Conservation (phyloP, 2,329 filamentous ascomycete genomes). For the Cadophora sp. region DNA sequence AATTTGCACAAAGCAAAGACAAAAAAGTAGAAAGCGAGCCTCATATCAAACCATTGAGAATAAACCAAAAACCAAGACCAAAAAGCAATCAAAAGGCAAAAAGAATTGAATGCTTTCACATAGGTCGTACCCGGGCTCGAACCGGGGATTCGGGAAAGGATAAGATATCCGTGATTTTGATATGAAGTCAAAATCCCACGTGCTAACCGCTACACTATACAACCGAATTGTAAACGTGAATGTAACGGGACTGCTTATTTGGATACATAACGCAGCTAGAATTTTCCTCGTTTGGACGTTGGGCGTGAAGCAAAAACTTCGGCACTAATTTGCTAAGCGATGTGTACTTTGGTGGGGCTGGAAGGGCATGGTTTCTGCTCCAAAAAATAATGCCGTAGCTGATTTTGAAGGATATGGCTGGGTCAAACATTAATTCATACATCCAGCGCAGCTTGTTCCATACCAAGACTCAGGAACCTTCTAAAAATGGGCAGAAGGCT, state of each 20-base stretch:
- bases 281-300: neutral
- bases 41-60: neutral
- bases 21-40: neutral
- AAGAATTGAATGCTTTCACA: neutral
- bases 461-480: too few species aligned
- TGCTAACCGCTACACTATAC: constrained; percentile 17
- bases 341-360: neutral
- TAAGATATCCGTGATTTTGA: constrained; percentile 3
- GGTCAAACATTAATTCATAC: too few species aligned
- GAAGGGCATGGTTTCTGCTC: too few species aligned
- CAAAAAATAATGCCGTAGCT: too few species aligned
- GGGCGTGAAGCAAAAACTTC: constrained; percentile 1
- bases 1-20: neutral
- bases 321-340: neutral
- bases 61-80: too few species aligned
- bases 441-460: too few species aligned
- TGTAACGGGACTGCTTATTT: neutral
- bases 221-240: neutral
- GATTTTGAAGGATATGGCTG: too few species aligned
- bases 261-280: neutral
- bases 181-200: constrained; percentile 11
- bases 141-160: constrained; percentile 12
- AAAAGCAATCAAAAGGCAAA: neutral
- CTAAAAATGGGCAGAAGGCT: too few species aligned
- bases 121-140: constrained; percentile 16